These are phyloP conservation scores for Zizania latifolia DNA, from an alignment of 176 grass and related monocot species.

Conservation along the genomic window DNA sequence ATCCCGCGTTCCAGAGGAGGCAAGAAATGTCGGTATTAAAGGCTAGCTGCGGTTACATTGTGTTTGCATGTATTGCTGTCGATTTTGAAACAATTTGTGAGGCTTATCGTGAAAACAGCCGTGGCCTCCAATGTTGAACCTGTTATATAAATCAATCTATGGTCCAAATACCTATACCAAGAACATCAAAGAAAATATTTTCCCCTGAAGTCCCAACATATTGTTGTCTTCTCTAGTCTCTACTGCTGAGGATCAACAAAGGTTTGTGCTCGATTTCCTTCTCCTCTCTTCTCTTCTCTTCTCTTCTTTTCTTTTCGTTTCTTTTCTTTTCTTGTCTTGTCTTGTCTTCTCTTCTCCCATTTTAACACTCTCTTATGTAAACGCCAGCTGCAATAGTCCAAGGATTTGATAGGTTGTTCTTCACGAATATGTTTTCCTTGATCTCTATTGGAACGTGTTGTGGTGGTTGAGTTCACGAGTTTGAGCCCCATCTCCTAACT, in stretches of 20 bases:
- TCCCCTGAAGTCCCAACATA: not conserved
- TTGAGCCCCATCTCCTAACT: constrained; percentile 8
- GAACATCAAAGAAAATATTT: too few relatives aligned
- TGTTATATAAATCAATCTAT: too few relatives aligned
- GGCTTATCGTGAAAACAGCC: not conserved
- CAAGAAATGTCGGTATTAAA: too few relatives aligned
- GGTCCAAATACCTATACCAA: too few relatives aligned
- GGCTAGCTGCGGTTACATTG: not conserved
- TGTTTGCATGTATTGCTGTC: not conserved
- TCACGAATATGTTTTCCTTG: not conserved
- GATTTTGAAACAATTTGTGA: not conserved
- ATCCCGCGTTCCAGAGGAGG: too few relatives aligned
- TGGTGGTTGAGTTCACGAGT: constrained; percentile 6
- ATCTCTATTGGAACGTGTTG: not conserved
- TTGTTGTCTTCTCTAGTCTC: not conserved
- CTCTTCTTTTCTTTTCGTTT: not conserved
- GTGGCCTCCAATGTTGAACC: too few relatives aligned
- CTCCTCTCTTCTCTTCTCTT: not conserved
- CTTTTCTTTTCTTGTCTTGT: too few relatives aligned
- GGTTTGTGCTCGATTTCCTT: not conserved
- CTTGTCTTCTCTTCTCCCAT: too few relatives aligned
- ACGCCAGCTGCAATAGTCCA: too few relatives aligned
- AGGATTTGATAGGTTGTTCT: not conserved
- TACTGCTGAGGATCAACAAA: not conserved
- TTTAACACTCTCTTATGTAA: too few relatives aligned